phyloP scores from a whole-genome alignment of 1,284 basidiomycete species.

The Grifola frondosa region DNA sequence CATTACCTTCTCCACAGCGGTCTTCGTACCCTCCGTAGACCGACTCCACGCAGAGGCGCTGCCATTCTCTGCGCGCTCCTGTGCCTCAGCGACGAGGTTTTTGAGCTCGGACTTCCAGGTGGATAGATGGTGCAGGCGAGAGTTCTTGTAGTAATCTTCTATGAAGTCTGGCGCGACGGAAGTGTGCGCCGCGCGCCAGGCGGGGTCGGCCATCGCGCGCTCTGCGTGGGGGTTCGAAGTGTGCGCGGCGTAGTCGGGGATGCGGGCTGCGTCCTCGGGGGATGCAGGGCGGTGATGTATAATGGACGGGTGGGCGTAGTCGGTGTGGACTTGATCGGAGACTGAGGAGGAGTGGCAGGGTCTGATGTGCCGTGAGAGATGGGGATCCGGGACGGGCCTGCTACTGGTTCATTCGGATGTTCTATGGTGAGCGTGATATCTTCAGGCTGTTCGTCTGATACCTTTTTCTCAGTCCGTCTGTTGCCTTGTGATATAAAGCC shows the following conservation, averaged over 20 bases:
- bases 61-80: constrained; percentile 60
- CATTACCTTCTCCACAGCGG: constrained; percentile 23
- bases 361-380: not conserved
- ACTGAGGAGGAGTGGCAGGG: constrained; percentile 11
- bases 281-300: constrained; percentile 39
- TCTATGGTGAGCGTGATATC: not conserved
- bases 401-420: not conserved
- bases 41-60: constrained; percentile 25
- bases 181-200: constrained; percentile 87
- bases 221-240: constrained; percentile 70
- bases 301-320: constrained; percentile 8
- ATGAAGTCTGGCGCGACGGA: constrained; percentile 87
- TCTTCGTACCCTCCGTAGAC: constrained; percentile 29
- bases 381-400: constrained; percentile 2
- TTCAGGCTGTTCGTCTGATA: too few relatives aligned
- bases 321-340: constrained; percentile 12
- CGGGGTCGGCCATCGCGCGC: constrained; percentile 74
- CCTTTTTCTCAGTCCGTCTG: too few relatives aligned
- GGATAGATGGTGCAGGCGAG: constrained; percentile 87
- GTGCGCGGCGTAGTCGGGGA: constrained; percentile 64
- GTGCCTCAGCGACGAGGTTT: constrained; percentile 78
- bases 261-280: constrained; percentile 39
- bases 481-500: constrained; percentile 21
- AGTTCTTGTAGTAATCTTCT: constrained; percentile 88
- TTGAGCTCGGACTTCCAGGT: constrained; percentile 92